These are phyloP conservation scores for Cicer pinnatifidum DNA, from an alignment of 306 rosid species.

Conservation along the genomic window DNA sequence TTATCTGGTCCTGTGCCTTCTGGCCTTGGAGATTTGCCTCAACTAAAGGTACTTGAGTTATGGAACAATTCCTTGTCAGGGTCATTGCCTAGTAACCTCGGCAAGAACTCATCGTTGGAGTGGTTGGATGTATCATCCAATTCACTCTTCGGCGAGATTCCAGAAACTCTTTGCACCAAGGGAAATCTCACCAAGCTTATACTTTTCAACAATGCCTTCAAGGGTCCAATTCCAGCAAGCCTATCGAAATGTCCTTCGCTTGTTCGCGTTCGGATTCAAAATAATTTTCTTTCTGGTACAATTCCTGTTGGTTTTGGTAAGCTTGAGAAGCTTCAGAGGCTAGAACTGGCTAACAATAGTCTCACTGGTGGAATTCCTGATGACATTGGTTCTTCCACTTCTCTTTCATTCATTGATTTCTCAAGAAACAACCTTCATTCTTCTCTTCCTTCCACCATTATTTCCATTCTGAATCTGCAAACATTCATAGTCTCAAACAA, in stretches of 20 bases:
- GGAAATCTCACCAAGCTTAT: conserved; percentile 95
- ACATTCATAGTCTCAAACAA: conserved; percentile 72
- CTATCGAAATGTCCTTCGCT: conserved; percentile 71
- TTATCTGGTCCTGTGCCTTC: conserved; percentile 78
- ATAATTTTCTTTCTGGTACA: conserved; percentile 72
- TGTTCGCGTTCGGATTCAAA: conserved; percentile 85
- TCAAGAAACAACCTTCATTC: conserved; percentile 71
- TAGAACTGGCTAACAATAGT: conserved; percentile 87
- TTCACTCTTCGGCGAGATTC: conserved; percentile 76
- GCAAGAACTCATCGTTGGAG: conserved; percentile 69
- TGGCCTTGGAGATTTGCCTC: conserved; percentile 64
- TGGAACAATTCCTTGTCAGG: conserved; percentile 94
- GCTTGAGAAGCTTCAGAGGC: conserved; percentile 81
- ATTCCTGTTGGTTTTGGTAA: conserved; percentile 82
- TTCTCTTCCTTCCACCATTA: conserved; percentile 76
- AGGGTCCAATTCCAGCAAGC: conserved; percentile 74
- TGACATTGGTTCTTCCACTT: conserved; percentile 71
- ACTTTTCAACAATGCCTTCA: conserved; percentile 82
- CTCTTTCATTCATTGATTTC: conserved; percentile 91
- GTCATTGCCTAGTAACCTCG: conserved; percentile 71
- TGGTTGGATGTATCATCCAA: conserved; percentile 96
- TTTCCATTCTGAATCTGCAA: conserved; percentile 77
- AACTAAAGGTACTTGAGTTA: conserved; percentile 72
- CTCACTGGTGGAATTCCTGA: conserved; percentile 80
- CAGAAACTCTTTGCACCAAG: conserved; percentile 64